phyloP scores from a whole-genome alignment of 768 basidiomycete genomes.

The Rhizopogon sp. region DNA sequence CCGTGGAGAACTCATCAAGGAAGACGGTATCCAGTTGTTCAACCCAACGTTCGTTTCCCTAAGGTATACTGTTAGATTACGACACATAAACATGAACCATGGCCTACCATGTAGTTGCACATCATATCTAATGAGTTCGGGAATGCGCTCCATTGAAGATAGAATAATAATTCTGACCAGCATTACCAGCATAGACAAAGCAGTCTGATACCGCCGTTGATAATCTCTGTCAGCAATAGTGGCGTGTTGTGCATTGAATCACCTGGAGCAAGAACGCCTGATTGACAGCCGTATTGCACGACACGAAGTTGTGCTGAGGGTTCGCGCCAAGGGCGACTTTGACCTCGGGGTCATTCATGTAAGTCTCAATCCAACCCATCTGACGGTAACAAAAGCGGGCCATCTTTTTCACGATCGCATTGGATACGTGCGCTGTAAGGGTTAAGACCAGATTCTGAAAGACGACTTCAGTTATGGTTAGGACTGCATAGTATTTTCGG shows the following conservation, averaged over 20 bases:
- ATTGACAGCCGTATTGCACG: conserved; percentile 78
- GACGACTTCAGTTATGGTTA: conserved; percentile 1
- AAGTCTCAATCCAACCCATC: conserved; percentile 85
- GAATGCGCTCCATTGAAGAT: neutral
- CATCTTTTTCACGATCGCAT: conserved; percentile 71
- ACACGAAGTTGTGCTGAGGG: conserved; percentile 50
- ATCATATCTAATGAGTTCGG: conserved; percentile 56
- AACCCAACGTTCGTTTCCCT: conserved; percentile 65
- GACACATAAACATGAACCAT: neutral
- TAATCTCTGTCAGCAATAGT: conserved; percentile 68
- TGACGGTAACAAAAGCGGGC: conserved; percentile 69
- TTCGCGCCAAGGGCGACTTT: conserved; percentile 80
- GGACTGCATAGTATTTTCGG: neutral
- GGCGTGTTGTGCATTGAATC: conserved; percentile 86
- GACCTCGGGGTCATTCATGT: conserved; percentile 72
- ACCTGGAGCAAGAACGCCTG: conserved; percentile 71
- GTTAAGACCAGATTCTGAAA: conserved; percentile 67
- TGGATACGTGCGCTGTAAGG: conserved; percentile 80
- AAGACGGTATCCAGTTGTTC: conserved; percentile 57
- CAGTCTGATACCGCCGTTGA: conserved; percentile 78
- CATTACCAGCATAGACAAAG: conserved; percentile 86
- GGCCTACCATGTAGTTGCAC: conserved; percentile 76
- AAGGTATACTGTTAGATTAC: neutral
- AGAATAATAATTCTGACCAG: conserved; percentile 39
- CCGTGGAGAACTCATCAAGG: conserved; percentile 51